A percentile compares a stretch with the other conserved stretches of the same genome.
Evolutionary conservation across 2,329 filamentous ascomycete species (phyloP).

Genomic region (Pseudogymnoascus sp.): DNA sequence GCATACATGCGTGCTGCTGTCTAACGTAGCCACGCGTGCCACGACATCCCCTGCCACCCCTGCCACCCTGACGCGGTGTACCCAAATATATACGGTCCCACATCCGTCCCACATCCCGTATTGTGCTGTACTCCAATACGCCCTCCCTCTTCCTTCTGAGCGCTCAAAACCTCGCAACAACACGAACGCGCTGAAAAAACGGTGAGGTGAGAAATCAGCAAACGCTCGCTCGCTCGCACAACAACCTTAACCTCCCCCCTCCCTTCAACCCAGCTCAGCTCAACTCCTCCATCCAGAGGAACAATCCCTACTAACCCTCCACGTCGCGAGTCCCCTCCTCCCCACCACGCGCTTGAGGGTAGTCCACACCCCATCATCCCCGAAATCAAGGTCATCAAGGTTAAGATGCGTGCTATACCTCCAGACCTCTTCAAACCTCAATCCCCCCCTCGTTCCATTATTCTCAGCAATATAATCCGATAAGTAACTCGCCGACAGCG

Average conservation of each 20-base stretch:
- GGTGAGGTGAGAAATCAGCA: neutral
- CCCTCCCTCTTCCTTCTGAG: neutral
- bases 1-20: neutral
- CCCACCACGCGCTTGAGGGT: conserved; percentile 63
- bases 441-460: conserved; percentile 41
- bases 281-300: neutral
- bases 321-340: conserved; percentile 52
- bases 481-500: conserved; percentile 63
- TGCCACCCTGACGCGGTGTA: neutral
- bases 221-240: neutral
- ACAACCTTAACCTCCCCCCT: neutral
- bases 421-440: conserved; percentile 66
- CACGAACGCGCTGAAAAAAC: neutral
- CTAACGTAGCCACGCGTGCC: neutral
- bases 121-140: conserved; percentile 2
- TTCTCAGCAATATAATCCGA: conserved; percentile 48
- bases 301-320: conserved; percentile 49
- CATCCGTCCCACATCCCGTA: neutral
- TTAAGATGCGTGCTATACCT: conserved; percentile 62
- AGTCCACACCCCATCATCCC: conserved; percentile 65
- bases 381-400: conserved; percentile 74
- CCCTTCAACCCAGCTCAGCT: no score
- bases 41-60: neutral
- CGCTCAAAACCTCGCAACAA: neutral
- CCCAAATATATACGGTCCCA: neutral